Percentiles rank a stretch among this genome's conserved stretches.
phyloP scores from a whole-genome alignment of 768 basidiomycete genomes.

The Pleurotus eryngii region DNA sequence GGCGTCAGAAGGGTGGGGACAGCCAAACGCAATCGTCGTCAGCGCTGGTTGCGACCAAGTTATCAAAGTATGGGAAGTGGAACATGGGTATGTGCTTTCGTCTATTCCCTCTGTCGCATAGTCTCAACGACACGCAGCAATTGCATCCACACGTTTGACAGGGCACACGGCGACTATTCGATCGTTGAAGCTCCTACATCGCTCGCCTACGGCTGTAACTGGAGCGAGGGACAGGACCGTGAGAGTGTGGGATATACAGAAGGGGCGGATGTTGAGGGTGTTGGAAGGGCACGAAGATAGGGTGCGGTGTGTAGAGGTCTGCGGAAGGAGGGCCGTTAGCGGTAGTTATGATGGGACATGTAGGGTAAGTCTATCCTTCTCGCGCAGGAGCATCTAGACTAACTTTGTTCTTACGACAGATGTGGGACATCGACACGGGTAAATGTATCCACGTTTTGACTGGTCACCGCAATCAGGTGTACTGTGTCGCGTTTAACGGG shows the following conservation, averaged over 20 bases:
- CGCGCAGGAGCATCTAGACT: background rate
- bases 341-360: conserved; percentile 93
- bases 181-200: conserved; percentile 84
- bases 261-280: conserved; percentile 60
- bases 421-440: conserved; percentile 91
- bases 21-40: conserved; percentile 76
- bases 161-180: conserved; percentile 92
- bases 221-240: conserved; percentile 86
- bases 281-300: conserved; percentile 77
- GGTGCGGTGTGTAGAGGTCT: conserved; percentile 87
- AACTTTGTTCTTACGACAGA: conserved; percentile 30
- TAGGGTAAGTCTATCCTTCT: conserved; percentile 46
- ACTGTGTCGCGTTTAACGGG: conserved; percentile 89
- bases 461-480: conserved; percentile 88
- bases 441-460: conserved; percentile 77
- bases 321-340: conserved; percentile 79
- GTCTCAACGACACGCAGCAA: conserved; percentile 29
- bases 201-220: conserved; percentile 83
- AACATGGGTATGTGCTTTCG: conserved; percentile 60
- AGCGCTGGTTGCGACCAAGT: conserved; percentile 93
- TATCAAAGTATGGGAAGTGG: conserved; percentile 89
- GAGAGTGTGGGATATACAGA: conserved; percentile 91
- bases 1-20: conserved; percentile 86
- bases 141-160: conserved; percentile 72
- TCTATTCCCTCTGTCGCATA: background rate